A percentile compares a stretch with the other conserved stretches of the same genome.
Conservation (phyloP, 2,329 filamentous ascomycete genomes). For the Ophiostoma himal-ulmi region DNA sequence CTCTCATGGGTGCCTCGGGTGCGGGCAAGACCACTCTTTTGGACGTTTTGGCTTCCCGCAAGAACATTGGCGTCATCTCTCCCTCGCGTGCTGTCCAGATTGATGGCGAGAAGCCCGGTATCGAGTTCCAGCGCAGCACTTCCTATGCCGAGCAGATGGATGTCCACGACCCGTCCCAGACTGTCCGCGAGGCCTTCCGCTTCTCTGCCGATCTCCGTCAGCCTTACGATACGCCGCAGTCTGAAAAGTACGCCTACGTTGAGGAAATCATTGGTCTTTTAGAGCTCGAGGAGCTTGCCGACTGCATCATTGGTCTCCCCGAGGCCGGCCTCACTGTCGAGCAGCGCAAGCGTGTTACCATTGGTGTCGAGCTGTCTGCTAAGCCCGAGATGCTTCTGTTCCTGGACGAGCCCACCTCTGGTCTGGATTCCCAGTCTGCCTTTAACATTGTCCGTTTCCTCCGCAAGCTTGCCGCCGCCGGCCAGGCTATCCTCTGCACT, state of each 20-base stretch:
- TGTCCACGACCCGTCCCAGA: constrained; percentile 56
- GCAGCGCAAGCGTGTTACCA: constrained; percentile 72
- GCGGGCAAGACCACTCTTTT: constrained; percentile 83
- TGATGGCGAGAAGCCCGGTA: constrained; percentile 51
- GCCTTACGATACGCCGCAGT: constrained; percentile 46
- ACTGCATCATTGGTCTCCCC: constrained; percentile 52
- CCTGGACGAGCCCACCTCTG: constrained; percentile 72
- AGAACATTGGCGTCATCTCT: constrained; percentile 55
- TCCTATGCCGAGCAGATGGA: constrained; percentile 60
- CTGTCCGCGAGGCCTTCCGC: constrained; percentile 56
- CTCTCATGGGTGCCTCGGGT: constrained; percentile 77
- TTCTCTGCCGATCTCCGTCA: constrained; percentile 60
- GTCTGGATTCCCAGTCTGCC: constrained; percentile 65
- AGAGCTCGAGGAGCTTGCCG: constrained; percentile 54
- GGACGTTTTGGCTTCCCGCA: constrained; percentile 62
- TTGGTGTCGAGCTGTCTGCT: constrained; percentile 82
- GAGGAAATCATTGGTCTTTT: constrained; percentile 53
- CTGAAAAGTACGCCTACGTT: constrained; percentile 55
- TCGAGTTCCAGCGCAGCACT: constrained; percentile 54
- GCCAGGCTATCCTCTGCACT: constrained; percentile 83
- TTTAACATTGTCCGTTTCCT: constrained; percentile 75
- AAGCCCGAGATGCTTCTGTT: constrained; percentile 73
- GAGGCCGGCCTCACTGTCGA: constrained; percentile 67
- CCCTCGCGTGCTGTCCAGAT: constrained; percentile 49
- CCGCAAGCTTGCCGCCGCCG: constrained; percentile 69